These are phyloP conservation scores for Phytophthora melonis DNA, from an alignment of 352 stramenopile species.

Conservation along the genomic window DNA sequence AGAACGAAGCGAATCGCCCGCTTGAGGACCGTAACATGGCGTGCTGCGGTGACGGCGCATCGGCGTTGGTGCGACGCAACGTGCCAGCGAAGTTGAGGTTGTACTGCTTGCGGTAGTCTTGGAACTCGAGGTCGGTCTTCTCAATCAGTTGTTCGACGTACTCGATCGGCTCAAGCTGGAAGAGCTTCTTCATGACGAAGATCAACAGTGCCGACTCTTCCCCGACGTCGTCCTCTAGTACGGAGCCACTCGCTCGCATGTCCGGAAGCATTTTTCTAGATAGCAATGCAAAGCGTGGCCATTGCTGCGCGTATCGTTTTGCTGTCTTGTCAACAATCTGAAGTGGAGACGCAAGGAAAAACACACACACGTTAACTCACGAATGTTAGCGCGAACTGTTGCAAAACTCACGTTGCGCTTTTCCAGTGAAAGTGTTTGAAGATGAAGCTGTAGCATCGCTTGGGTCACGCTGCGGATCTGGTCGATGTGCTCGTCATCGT, in stretches of 20 bases:
- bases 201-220: conserved; percentile 41
- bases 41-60: conserved; percentile 37
- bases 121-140: conserved; percentile 48
- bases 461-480: conserved; percentile 54
- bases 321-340: conserved; percentile 57
- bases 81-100: conserved; percentile 43
- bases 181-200: conserved; percentile 53
- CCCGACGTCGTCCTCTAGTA: conserved; percentile 11
- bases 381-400: not conserved
- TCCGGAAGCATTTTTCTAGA: conserved; percentile 15
- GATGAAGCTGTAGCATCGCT: conserved; percentile 49
- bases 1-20: conserved; percentile 56
- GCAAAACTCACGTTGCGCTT: conserved; percentile 42
- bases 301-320: conserved; percentile 39
- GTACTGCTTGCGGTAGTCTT: conserved; percentile 51
- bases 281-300: conserved; percentile 31
- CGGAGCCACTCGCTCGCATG: not conserved
- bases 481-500: conserved; percentile 31
- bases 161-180: conserved; percentile 52
- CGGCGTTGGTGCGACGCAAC: conserved; percentile 33
- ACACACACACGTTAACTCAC: conserved; percentile 17
- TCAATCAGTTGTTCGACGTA: conserved; percentile 57
- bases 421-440: conserved; percentile 46
- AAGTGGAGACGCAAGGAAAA: not conserved
- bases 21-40: conserved; percentile 32